Conservation (phyloP, 2,329 filamentous ascomycete species). For the Chaetothyriales sp. region DNA sequence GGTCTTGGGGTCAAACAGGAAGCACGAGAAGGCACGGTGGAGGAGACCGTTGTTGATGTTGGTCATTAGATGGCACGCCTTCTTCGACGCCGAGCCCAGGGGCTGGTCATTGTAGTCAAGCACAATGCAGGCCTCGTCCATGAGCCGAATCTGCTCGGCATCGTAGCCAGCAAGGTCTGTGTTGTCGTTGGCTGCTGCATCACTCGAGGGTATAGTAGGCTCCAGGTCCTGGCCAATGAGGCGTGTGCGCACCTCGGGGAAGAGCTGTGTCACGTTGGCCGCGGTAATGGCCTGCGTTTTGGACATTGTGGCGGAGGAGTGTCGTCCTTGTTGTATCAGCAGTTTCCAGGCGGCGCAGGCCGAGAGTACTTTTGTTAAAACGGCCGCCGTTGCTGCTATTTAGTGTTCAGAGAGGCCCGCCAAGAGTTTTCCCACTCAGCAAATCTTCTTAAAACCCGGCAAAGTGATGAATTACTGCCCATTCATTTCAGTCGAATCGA, state of each 20-base stretch:
- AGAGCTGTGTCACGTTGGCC: constrained; percentile 70
- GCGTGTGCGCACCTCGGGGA: constrained; percentile 59
- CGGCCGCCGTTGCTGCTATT: too few species aligned
- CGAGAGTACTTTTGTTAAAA: too few species aligned
- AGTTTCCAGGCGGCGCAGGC: too few species aligned
- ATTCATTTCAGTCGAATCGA: too few species aligned
- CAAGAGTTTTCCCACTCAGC: too few species aligned
- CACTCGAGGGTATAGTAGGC: constrained; percentile 32
- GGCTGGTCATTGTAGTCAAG: constrained; percentile 80
- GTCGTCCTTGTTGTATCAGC: too few species aligned
- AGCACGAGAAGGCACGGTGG: constrained; percentile 93
- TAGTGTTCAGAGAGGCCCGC: too few species aligned
- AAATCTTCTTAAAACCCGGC: too few species aligned
- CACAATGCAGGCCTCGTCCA: constrained; percentile 98
- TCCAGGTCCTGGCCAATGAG: constrained; percentile 35
- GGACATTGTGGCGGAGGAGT: constrained; percentile 14
- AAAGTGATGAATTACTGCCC: too few species aligned
- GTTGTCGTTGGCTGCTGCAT: constrained; percentile 17
- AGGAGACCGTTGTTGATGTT: constrained; percentile 94
- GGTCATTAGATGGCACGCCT: constrained; percentile 95
- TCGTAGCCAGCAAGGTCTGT: constrained; percentile 75
- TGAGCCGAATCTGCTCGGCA: constrained; percentile 90
- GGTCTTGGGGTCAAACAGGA: constrained; percentile 77
- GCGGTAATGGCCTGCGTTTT: constrained; percentile 50
- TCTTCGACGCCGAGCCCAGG: constrained; percentile 95